Evolutionary conservation across 495 filamentous ascomycete genomes (phyloP).

Genomic region (Chaetomidium leptoderma): DNA sequence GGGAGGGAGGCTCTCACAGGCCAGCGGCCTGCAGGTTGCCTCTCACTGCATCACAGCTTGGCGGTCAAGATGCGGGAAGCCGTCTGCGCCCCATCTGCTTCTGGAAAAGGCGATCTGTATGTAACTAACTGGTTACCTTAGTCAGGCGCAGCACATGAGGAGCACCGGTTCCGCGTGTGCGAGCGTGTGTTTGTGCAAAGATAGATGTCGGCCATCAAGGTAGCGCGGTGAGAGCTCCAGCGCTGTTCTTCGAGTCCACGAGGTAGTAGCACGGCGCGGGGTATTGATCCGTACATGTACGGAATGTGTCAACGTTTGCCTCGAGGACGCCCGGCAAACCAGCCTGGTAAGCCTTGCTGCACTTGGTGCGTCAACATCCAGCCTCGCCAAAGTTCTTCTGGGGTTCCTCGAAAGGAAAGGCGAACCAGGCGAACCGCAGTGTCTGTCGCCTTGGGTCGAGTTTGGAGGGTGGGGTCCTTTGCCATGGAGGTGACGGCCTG

Average conservation of each 20-base stretch:
- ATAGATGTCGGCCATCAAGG: neutral
- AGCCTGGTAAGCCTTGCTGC: neutral
- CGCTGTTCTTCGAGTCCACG: neutral
- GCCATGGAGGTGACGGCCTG: neutral
- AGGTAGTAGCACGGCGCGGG: neutral
- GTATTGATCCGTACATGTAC: too few species aligned
- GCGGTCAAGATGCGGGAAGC: slow-evolving; percentile 20
- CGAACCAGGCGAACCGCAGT: neutral
- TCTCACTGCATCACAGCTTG: slow-evolving; percentile 13
- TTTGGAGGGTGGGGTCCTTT: neutral
- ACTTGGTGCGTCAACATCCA: neutral
- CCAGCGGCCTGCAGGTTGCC: slow-evolving; percentile 4
- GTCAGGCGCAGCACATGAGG: neutral
- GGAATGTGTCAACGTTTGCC: neutral
- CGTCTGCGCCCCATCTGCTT: slow-evolving; percentile 5
- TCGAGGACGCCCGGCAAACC: neutral
- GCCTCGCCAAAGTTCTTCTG: too few species aligned
- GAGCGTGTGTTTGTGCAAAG: neutral
- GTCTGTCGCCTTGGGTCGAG: neutral
- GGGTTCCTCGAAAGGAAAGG: too few species aligned
- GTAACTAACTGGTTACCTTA: too few species aligned
- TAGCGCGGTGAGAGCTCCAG: neutral
- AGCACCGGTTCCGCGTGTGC: neutral
- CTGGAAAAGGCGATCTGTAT: neutral
- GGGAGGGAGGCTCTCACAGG: slow-evolving; percentile 13